A percentile compares a stretch with the other conserved stretches of the same genome.
Conservation (phyloP, 495 filamentous ascomycete species). For the Cudoniella acicularis region DNA sequence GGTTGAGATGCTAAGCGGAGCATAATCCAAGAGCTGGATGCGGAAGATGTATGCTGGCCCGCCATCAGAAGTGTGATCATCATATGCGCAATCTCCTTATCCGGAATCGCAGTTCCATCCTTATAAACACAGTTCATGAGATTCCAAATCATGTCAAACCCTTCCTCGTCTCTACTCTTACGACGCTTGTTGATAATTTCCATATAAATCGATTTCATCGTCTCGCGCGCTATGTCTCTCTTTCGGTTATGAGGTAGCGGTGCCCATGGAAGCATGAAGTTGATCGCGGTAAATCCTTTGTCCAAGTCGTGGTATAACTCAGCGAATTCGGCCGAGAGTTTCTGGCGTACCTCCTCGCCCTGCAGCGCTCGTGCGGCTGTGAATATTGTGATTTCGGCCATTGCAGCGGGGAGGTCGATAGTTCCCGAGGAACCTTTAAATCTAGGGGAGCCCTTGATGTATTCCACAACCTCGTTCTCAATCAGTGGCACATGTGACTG, state of each 20-base stretch:
- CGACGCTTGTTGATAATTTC: conserved; percentile 69
- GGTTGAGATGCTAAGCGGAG: conserved; percentile 71
- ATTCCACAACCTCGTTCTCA: conserved; percentile 66
- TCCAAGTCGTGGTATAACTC: conserved; percentile 78
- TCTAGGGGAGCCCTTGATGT: conserved; percentile 56
- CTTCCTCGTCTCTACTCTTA: conserved; percentile 37
- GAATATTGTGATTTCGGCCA: conserved; percentile 86
- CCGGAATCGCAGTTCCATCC: conserved; percentile 63
- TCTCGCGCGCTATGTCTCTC: conserved; percentile 69
- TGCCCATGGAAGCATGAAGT: conserved; percentile 82
- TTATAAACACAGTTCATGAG: conserved; percentile 78
- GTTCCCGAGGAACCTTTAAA: conserved; percentile 66
- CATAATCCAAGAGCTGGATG: conserved; percentile 78
- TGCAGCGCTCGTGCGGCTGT: conserved; percentile 77
- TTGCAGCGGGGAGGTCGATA: conserved; percentile 61
- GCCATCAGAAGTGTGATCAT: conserved; percentile 90
- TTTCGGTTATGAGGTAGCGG: conserved; percentile 78
- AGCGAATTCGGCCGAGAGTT: conserved; percentile 69
- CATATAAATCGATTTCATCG: conserved; percentile 73
- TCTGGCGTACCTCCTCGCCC: conserved; percentile 72
- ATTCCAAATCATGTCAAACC: conserved; percentile 76
- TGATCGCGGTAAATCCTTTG: conserved; percentile 76
- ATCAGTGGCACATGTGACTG: conserved; percentile 75
- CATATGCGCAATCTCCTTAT: conserved; percentile 82
- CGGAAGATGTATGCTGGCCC: conserved; percentile 81